Percentiles rank a stretch among this genome's conserved stretches.
Conservation (phyloP, 129 eudicot genomes). For the Artemisia argyi region DNA sequence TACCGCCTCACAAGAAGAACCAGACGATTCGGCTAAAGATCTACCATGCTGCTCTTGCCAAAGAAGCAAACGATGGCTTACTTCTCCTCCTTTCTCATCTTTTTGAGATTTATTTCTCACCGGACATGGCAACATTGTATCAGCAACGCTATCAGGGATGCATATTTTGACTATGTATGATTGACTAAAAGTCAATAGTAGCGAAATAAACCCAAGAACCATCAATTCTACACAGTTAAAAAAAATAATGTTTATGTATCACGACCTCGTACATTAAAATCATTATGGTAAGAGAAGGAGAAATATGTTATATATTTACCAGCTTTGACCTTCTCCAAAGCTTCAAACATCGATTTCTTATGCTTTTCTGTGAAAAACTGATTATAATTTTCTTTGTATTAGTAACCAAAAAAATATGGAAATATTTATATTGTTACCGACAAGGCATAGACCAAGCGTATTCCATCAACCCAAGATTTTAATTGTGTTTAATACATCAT, state of each 20-base stretch:
- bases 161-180: slow-evolving; percentile 69
- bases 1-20: slow-evolving; percentile 45
- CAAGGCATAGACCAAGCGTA: no score
- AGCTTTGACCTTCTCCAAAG: slow-evolving; percentile 85
- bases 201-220: slow-evolving; percentile 86
- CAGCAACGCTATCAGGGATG: slow-evolving; percentile 50
- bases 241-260: background rate
- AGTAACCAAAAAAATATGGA: background rate
- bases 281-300: background rate
- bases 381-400: slow-evolving; percentile 12
- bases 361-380: slow-evolving; percentile 64
- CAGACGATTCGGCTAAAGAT: slow-evolving; percentile 27
- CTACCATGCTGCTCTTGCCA: slow-evolving; percentile 34
- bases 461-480: no score
- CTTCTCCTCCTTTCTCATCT: slow-evolving; percentile 18
- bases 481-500: background rate
- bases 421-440: background rate
- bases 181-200: slow-evolving; percentile 73
- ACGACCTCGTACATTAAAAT: background rate
- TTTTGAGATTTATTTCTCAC: slow-evolving; percentile 4
- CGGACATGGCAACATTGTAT: slow-evolving; percentile 84
- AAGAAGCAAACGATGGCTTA: slow-evolving; percentile 44
- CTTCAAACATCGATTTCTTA: slow-evolving; percentile 79
- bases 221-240: slow-evolving; percentile 66
- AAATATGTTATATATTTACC: slow-evolving; percentile 34